Percentiles rank a stretch among this genome's conserved stretches.
phyloP scores from a whole-genome alignment of 169 alveolate species.

The Plasmodium vivax region DNA sequence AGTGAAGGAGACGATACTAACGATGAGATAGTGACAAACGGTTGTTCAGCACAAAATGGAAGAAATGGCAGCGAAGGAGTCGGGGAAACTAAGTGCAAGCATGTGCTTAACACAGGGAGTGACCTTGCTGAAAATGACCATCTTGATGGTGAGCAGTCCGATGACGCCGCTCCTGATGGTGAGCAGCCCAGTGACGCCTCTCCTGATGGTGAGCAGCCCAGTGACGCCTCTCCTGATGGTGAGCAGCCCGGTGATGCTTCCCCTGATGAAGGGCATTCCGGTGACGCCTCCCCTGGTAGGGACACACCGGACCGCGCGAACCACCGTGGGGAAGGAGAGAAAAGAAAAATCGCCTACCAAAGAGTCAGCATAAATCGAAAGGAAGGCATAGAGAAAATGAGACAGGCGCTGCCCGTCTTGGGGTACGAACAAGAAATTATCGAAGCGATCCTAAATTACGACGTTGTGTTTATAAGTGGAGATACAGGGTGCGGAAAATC shows the following conservation, averaged over 20 bases:
- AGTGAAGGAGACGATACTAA: not conserved
- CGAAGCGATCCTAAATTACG: constrained; percentile 90
- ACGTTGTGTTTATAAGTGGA: constrained; percentile 96
- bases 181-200: not conserved
- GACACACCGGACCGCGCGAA: not conserved
- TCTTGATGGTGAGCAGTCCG: not conserved
- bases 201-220: not conserved
- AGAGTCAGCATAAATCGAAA: constrained; percentile 76
- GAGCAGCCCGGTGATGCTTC: too few species aligned
- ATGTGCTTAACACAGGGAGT: not conserved
- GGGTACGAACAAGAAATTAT: constrained; percentile 94
- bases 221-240: not conserved
- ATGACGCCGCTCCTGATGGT: not conserved
- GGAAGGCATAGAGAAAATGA: constrained; percentile 80
- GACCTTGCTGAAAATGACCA: not conserved
- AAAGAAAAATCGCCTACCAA: constrained; percentile 69
- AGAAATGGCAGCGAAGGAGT: not conserved
- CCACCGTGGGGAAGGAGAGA: not conserved
- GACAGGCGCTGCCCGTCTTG: constrained; percentile 89
- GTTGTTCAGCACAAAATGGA: not conserved
- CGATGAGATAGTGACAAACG: not conserved
- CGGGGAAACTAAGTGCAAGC: not conserved
- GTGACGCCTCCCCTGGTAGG: too few species aligned
- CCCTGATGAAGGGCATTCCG: not conserved
- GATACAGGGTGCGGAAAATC: constrained; percentile 99